Evolutionary conservation across 345 rosid genomes (phyloP).

Genomic region (Melaleuca quinquenervia): DNA sequence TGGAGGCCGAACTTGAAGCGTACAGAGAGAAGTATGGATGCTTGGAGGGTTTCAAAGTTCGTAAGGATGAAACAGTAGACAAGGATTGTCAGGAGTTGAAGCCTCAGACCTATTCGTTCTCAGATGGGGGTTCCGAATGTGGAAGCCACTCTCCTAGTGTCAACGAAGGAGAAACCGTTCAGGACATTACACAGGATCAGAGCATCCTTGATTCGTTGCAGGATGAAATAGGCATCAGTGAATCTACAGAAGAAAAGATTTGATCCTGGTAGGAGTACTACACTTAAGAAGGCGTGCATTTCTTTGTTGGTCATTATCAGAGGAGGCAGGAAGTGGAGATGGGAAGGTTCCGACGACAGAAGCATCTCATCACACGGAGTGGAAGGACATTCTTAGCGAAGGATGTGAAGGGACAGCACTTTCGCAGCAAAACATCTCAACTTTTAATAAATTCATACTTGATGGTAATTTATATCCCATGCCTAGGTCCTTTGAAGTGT

Average conservation of each 20-base stretch:
- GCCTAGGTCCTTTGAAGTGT: not conserved
- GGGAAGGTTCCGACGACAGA: not conserved
- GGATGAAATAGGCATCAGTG: not conserved
- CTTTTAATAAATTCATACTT: not conserved
- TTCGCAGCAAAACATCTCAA: not conserved
- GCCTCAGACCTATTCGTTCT: not conserved
- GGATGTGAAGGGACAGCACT: not conserved
- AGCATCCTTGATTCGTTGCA: not conserved
- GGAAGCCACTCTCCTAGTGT: not conserved
- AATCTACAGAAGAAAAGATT: not conserved
- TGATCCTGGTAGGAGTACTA: not conserved
- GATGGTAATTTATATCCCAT: not conserved
- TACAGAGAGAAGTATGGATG: conserved; percentile 47
- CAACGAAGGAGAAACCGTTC: not conserved
- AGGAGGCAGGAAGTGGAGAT: not conserved
- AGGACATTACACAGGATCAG: not conserved
- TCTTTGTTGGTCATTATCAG: not conserved
- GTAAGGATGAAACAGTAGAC: not conserved
- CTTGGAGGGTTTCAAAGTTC: conserved; percentile 10
- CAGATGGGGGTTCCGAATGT: not conserved
- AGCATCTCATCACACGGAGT: not conserved
- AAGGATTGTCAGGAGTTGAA: not conserved
- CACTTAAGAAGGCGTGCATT: not conserved
- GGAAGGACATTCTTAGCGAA: not conserved
- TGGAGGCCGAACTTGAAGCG: conserved; percentile 59